Percentiles rank a stretch among this genome's conserved stretches.
phyloP scores from a whole-genome alignment of 2,329 filamentous ascomycete species.

The Epichloe festucae region DNA sequence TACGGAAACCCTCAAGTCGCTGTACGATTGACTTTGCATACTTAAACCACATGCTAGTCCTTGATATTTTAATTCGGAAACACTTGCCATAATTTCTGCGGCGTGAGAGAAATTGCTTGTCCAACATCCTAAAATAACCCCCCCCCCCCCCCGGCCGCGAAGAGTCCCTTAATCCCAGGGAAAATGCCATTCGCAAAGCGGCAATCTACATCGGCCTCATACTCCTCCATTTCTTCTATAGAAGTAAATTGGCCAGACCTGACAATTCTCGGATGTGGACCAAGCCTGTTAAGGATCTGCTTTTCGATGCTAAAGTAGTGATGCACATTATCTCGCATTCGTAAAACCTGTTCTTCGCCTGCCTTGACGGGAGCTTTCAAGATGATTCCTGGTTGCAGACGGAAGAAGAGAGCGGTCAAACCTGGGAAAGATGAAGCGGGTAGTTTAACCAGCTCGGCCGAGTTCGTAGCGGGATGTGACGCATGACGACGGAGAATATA shows the following conservation, averaged over 20 bases:
- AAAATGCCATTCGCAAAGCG: neutral
- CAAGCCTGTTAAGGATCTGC: slow-evolving; percentile 6
- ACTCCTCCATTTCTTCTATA: neutral
- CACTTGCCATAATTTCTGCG: neutral
- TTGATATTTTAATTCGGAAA: neutral
- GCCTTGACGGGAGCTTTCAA: slow-evolving; percentile 6
- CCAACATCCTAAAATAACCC: slow-evolving; percentile 6
- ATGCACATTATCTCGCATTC: slow-evolving; percentile 3
- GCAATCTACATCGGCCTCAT: neutral
- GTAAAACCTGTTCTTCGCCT: slow-evolving; percentile 2
- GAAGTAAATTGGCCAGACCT: neutral
- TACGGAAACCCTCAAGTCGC: neutral
- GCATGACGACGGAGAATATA: too few relatives aligned
- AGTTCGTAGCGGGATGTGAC: neutral
- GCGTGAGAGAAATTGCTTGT: slow-evolving; percentile 1
- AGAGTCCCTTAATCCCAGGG: neutral
- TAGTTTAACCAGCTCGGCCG: slow-evolving; percentile 4
- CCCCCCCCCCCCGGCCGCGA: neutral
- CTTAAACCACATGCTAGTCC: neutral
- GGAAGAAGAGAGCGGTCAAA: slow-evolving; percentile 9
- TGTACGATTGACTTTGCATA: neutral
- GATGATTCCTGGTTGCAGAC: slow-evolving; percentile 3
- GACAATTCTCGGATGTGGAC: slow-evolving; percentile 6
- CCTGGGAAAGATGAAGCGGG: slow-evolving; percentile 5
- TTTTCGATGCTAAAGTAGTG: slow-evolving; percentile 5